phyloP scores from a whole-genome alignment of 495 filamentous ascomycete species.

The Penicillium taxi region DNA sequence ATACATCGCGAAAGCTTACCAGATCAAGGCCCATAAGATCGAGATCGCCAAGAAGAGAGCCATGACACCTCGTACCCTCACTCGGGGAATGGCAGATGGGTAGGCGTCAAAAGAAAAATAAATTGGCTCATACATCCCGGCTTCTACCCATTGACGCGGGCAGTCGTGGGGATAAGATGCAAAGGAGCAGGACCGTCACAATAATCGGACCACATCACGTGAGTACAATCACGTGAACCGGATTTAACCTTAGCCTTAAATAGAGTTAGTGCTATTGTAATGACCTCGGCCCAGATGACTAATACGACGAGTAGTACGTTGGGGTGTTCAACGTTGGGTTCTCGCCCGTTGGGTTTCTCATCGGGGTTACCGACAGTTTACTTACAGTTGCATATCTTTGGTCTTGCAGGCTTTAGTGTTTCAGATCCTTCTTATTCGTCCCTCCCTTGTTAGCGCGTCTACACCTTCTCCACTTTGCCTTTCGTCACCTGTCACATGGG shows the following conservation, averaged over 20 bases:
- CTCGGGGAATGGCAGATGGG: constrained; percentile 40
- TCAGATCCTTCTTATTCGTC: constrained; percentile 16
- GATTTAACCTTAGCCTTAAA: no score
- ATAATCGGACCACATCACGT: no score
- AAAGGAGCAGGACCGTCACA: constrained; percentile 4
- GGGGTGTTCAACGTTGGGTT: no score
- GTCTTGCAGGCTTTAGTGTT: no score
- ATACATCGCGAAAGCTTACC: constrained; percentile 30
- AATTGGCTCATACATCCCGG: constrained; percentile 45
- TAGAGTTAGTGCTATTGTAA: no score
- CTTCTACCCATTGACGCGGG: constrained; percentile 35
- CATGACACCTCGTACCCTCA: constrained; percentile 45
- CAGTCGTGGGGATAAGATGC: constrained; percentile 7
- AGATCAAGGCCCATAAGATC: constrained; percentile 45
- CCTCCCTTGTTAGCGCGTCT: constrained; percentile 8
- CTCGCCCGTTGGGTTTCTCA: no score
- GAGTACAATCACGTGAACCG: no score
- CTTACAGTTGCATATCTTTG: no score
- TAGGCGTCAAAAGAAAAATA: constrained; percentile 42
- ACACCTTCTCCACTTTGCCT: background rate
- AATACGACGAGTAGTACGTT: no score
- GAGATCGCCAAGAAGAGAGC: constrained; percentile 43
- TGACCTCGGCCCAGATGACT: no score
- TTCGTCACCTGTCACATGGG: constrained; percentile 1
- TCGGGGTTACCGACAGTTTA: no score